These are phyloP conservation scores for Mycena capillaripes DNA, from an alignment of 768 basidiomycete genomes.

Conservation along the genomic window DNA sequence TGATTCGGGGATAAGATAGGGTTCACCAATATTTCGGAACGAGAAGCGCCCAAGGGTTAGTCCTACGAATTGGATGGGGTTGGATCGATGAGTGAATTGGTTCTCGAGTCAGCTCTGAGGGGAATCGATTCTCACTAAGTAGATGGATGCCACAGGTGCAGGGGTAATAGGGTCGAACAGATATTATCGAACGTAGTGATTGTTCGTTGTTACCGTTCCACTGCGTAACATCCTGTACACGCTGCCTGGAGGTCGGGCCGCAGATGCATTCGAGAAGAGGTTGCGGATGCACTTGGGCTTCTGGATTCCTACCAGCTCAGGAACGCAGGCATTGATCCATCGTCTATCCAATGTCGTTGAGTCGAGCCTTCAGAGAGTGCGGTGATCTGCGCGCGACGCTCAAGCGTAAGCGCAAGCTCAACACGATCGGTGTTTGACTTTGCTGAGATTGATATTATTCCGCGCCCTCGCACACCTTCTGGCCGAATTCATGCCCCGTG, in stretches of 20 bases:
- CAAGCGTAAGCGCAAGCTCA: slow-evolving; percentile 30
- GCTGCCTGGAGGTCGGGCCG: slow-evolving; percentile 28
- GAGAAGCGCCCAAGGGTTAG: neutral
- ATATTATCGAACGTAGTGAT: neutral
- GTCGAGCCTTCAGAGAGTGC: neutral
- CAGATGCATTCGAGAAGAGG: slow-evolving; percentile 16
- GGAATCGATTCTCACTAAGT: neutral
- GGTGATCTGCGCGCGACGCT: slow-evolving; percentile 25
- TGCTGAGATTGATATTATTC: neutral
- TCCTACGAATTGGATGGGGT: neutral
- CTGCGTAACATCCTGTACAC: neutral
- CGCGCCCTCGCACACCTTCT: slow-evolving; percentile 3
- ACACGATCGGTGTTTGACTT: slow-evolving; percentile 28
- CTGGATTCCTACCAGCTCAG: slow-evolving; percentile 23
- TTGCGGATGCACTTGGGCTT: slow-evolving; percentile 16
- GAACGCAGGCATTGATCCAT: neutral
- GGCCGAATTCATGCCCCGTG: neutral
- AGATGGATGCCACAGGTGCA: neutral
- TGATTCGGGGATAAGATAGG: slow-evolving; percentile 8
- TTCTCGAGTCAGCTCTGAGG: neutral
- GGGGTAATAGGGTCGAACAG: slow-evolving; percentile 5
- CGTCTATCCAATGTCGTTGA: neutral
- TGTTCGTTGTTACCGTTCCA: neutral
- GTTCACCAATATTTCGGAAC: neutral
- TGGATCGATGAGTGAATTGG: neutral